Evolutionary conservation across 1,284 basidiomycete species (phyloP), one percentile per base, ranked within the genome.

Genomic region (Malassezia globosa): DNA sequence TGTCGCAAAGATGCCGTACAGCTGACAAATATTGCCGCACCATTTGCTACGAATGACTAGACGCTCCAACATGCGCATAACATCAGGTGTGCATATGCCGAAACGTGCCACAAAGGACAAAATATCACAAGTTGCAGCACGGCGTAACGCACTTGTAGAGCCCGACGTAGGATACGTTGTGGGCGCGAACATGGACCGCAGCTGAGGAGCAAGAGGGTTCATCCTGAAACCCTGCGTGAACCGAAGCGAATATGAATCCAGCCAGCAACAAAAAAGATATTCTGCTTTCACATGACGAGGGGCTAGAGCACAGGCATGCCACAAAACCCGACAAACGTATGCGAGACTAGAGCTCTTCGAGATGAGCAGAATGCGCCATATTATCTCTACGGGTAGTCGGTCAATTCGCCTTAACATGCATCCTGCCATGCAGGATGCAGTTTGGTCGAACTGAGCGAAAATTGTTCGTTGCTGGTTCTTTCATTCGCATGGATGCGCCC

Each of bases 211-310:
- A 10, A 23, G 6, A 1, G 31, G 27, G 31, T 39, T 31, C 1
- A 16, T 16, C 13, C 24, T 18, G 7, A 7, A n/a, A 11, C 33
- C 37, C 1, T 24, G 19, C 5, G 36, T 39, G 26, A 50, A 50
- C 10, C 48, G 42, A 7, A 50, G 42, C 4, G 38, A 33, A 13
- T 52, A 52, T 10, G 50, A 52, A 37, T 52, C 50, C 7, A 52
- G 39, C 50, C 50, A 52, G 19, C 29, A 37, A 19, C 45, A 36
- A 11, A 52, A 23, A 4, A 52, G 23, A 29, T 25, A 52, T 21
- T 52, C 44, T 3, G 37, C 34, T 13, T 33, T 22, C 18, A 52
- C 26, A 4, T 5, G 11, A 10, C 4, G 22, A 5, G 50, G 50
- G 6, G 44, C 35, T 10, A 16, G 22, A 3, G 21, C 7, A 16